A percentile compares a stretch with the other conserved stretches of the same genome.
phyloP scores from a whole-genome alignment of 495 filamentous ascomycete genomes.

The Penicillium silybi region DNA sequence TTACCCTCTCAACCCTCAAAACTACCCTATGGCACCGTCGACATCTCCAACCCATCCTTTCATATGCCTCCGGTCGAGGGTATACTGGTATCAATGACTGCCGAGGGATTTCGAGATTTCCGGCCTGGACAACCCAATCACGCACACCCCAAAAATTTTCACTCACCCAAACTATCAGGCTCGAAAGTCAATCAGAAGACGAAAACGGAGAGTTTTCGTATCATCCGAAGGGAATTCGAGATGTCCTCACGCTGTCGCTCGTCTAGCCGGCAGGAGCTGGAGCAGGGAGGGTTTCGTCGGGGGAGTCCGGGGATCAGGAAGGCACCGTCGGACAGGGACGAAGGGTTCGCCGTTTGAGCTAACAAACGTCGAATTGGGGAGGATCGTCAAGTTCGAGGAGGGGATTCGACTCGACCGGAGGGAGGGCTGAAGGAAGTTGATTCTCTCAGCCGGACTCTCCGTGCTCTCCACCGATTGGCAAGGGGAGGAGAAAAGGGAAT shows the following conservation, averaged over 20 bases:
- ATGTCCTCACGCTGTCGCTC: constrained; percentile 38
- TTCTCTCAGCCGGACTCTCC: constrained; percentile 27
- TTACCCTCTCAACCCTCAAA: not conserved
- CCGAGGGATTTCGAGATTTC: constrained; percentile 4
- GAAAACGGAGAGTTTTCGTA: constrained; percentile 19
- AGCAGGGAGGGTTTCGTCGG: constrained; percentile 40
- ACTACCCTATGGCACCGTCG: not conserved
- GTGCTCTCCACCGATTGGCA: constrained; percentile 49
- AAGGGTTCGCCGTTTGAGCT: constrained; percentile 43
- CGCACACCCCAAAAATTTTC: constrained; percentile 9
- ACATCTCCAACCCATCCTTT: not conserved
- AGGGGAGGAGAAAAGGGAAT: constrained; percentile 50
- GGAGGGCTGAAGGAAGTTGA: constrained; percentile 34
- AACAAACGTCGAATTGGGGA: constrained; percentile 43
- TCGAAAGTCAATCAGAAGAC: constrained; percentile 23
- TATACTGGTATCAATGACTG: not conserved
- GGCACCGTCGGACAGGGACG: constrained; percentile 32
- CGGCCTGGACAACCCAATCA: constrained; percentile 13
- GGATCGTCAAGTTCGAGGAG: constrained; percentile 39
- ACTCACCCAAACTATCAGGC: constrained; percentile 32
- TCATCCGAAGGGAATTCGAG: constrained; percentile 23
- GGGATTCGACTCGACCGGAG: constrained; percentile 47
- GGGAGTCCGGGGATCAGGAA: constrained; percentile 27
- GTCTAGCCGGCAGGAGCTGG: constrained; percentile 47
- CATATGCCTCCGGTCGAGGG: not conserved